These are phyloP conservation scores for Trypanosoma melophagium DNA, from an alignment of 208 protist species.

Conservation along the genomic window DNA sequence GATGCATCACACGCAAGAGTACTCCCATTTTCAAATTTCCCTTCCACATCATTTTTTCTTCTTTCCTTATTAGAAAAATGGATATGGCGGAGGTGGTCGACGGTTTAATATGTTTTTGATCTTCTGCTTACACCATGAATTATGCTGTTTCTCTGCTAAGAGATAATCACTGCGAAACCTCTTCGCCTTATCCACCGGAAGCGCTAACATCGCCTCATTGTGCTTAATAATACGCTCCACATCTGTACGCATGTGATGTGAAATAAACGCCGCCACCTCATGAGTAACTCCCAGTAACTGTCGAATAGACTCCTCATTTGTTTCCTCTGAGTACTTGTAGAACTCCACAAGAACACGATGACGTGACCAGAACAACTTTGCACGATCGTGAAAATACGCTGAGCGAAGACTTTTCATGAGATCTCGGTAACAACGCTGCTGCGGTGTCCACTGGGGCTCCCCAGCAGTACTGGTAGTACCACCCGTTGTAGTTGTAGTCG, in stretches of 20 bases:
- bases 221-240: conserved; percentile 80
- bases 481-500: neutral
- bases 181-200: conserved; percentile 77
- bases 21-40: neutral
- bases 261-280: conserved; percentile 71
- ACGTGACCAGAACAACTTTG: conserved; percentile 87
- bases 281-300: conserved; percentile 61
- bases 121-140: conserved; percentile 89
- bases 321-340: conserved; percentile 81
- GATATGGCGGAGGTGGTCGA: conserved; percentile 79
- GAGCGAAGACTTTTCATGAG: conserved; percentile 71
- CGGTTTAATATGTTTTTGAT: conserved; percentile 78
- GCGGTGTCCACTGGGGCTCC: conserved; percentile 48
- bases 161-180: conserved; percentile 75
- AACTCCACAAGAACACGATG: conserved; percentile 88
- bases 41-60: neutral
- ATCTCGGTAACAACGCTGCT: conserved; percentile 72
- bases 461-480: neutral
- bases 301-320: conserved; percentile 41
- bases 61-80: conserved; percentile 53
- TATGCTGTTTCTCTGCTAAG: conserved; percentile 83
- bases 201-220: conserved; percentile 74
- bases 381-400: conserved; percentile 84
- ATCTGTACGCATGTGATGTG: conserved; percentile 82
- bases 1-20: conserved; percentile 2